A percentile compares a stretch with the other conserved stretches of the same genome.
These are phyloP conservation scores for Tympanopsis confertula DNA, from an alignment of 2,329 filamentous ascomycete species.

Conservation along the genomic window DNA sequence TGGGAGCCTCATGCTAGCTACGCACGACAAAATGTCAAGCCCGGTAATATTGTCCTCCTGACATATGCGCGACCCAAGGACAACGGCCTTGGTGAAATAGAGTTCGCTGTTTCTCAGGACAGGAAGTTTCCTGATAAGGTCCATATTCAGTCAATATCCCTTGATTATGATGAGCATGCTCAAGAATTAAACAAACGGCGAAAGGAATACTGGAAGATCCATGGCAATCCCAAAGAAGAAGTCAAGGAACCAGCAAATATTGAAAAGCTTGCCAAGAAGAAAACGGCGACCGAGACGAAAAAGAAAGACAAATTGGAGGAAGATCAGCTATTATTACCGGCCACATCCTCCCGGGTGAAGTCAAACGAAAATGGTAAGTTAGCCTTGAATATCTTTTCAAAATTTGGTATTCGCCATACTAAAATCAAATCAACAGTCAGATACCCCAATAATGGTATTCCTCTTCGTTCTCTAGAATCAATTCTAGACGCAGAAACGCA, in stretches of 20 bases:
- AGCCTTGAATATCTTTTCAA: too few species aligned
- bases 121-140: conserved; percentile 33
- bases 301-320: background rate
- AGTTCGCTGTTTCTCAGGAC: conserved; percentile 63
- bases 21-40: conserved; percentile 40
- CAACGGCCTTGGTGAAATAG: conserved; percentile 41
- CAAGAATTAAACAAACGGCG: conserved; percentile 14
- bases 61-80: conserved; percentile 63
- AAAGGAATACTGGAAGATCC: background rate
- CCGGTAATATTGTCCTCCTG: conserved; percentile 52
- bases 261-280: background rate
- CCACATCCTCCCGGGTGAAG: too few species aligned
- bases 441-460: too few species aligned
- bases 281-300: background rate
- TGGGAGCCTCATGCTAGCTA: conserved; percentile 56
- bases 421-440: too few species aligned
- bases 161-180: conserved; percentile 26
- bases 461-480: too few species aligned
- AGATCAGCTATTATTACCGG: too few species aligned
- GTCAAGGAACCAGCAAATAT: background rate
- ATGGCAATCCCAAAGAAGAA: background rate
- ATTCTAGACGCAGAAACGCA: background rate
- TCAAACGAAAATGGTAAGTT: too few species aligned
- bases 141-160: conserved; percentile 32
- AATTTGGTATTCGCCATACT: too few species aligned